Conservation (phyloP, 805 yeast genomes). For the Jamesozyma lodderae region DNA sequence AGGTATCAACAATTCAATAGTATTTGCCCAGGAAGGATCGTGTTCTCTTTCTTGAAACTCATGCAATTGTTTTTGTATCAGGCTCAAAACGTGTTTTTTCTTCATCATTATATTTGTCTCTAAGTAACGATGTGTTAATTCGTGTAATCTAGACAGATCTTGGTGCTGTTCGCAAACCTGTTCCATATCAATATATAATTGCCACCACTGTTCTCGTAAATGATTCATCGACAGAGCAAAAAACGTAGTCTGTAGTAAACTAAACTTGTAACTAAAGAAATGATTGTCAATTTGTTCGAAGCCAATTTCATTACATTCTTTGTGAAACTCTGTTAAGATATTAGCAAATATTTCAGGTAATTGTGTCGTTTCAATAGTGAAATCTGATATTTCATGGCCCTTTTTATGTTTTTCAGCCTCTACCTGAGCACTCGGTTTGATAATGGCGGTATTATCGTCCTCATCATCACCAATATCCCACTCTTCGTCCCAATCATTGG, state of each 20-base stretch:
- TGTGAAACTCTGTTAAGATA: constrained; percentile 10
- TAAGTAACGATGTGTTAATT: constrained; percentile 16
- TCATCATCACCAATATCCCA: constrained; percentile 19
- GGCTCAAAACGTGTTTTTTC: constrained; percentile 10
- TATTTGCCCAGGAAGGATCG: constrained; percentile 17
- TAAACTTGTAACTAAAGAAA: constrained; percentile 19
- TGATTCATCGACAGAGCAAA: constrained; percentile 17
- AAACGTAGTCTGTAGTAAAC: constrained; percentile 23
- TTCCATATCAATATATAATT: constrained; percentile 21
- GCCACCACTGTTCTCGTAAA: constrained; percentile 22
- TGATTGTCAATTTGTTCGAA: constrained; percentile 9
- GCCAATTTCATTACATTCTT: constrained; percentile 11
- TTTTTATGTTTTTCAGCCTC: too few species aligned
- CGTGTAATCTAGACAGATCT: constrained; percentile 14
- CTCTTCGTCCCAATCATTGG: constrained; percentile 16
- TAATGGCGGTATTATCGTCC: too few species aligned
- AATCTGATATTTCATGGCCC: too few species aligned
- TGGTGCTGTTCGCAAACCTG: constrained; percentile 6
- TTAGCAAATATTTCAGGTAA: constrained; percentile 13
- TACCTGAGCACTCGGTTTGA: too few species aligned
- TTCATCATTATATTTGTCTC: constrained; percentile 13
- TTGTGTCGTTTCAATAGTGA: constrained; percentile 12
- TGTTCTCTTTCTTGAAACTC: constrained; percentile 17
- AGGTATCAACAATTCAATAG: constrained; percentile 17
- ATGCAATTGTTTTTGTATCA: constrained; percentile 14